Evolutionary conservation across 1,284 basidiomycete genomes (phyloP).

Genomic region (Puccinia hordei): DNA sequence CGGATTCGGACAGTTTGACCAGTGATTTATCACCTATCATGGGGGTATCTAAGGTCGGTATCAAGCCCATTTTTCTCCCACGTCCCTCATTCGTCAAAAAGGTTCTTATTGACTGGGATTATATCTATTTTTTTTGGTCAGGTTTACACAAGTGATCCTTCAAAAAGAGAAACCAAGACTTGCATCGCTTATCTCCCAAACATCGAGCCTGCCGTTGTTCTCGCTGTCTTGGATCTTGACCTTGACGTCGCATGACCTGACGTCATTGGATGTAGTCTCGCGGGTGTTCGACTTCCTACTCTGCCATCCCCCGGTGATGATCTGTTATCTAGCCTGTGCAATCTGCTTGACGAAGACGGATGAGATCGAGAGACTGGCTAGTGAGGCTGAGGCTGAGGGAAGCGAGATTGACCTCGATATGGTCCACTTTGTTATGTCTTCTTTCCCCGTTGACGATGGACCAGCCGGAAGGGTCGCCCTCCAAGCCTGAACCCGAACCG

Average conservation of each 20-base stretch:
- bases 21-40: constrained; percentile 56
- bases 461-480: no score
- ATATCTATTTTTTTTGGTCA: background rate
- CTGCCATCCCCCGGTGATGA: constrained; percentile 57
- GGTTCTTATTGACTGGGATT: background rate
- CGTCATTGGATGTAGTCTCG: constrained; percentile 51
- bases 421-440: constrained; percentile 41
- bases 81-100: no score
- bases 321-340: constrained; percentile 56
- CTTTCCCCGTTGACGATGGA: constrained; percentile 23
- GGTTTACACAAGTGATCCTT: constrained; percentile 31
- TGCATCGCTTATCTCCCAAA: constrained; percentile 20
- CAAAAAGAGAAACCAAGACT: constrained; percentile 3
- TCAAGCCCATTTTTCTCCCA: background rate
- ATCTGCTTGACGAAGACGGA: constrained; percentile 51
- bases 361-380: constrained; percentile 3
- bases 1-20: constrained; percentile 56
- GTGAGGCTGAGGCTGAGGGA: background rate
- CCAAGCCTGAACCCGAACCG: no score
- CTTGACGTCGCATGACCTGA: constrained; percentile 57
- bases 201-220: constrained; percentile 56
- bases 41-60: constrained; percentile 56
- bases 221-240: constrained; percentile 58
- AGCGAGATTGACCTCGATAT: constrained; percentile 22
- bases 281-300: constrained; percentile 57